Base-by-base conservation (phyloP, 2,329 filamentous ascomycete genomes). In the Stachybotrys chlorohalonatus region DNA sequence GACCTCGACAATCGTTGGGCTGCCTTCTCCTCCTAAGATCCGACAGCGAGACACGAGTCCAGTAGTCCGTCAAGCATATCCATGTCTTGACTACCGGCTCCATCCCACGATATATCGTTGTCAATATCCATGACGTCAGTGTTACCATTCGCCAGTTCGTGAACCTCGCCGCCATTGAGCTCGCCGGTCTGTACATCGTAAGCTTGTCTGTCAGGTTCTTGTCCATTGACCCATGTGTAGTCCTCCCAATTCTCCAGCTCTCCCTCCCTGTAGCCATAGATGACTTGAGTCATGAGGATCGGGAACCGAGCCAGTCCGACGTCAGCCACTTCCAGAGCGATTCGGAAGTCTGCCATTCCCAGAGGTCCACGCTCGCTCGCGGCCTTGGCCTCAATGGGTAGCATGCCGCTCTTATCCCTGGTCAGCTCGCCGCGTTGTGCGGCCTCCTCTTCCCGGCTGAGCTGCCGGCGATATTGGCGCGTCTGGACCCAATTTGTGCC, bases 361-460 rank as follows among this genome's bases (percentile, higher is more conserved):
- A 96, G 71, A 1, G 89, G 83, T 6, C 84, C 81, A 46, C 90
- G 79, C 62, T 87, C 83, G 54, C 82, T 82, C 15, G 87, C 85
- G 53, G 87, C 86, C 66, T 88, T 90, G 3, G 88, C 83, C 69
- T 96, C 91, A 42, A 91, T 75, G 0, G 92, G 93, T 6, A 96
- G 73, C 31, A 95, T 71, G 1, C 91, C 91, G 51, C 82, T 86
- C 56, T 87, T 86, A 56, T 91, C 89, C 60, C 89, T 80, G 16
- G 81, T 75, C 1, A 95, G 68, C 62, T 92, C 88, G 5, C 91
- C 90, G n/a, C 83, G 78, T 47, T 84, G 79, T 31, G 82, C 84
- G 0, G 83, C 81, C 48, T 86, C 80, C 66, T 96, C 91, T 68
- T 96, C 92, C 50, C 78, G 76, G 54, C 84, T 82, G 11, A 96